These are phyloP conservation scores for Chalciporus chontae DNA, from an alignment of 768 basidiomycete species.

Conservation along the genomic window DNA sequence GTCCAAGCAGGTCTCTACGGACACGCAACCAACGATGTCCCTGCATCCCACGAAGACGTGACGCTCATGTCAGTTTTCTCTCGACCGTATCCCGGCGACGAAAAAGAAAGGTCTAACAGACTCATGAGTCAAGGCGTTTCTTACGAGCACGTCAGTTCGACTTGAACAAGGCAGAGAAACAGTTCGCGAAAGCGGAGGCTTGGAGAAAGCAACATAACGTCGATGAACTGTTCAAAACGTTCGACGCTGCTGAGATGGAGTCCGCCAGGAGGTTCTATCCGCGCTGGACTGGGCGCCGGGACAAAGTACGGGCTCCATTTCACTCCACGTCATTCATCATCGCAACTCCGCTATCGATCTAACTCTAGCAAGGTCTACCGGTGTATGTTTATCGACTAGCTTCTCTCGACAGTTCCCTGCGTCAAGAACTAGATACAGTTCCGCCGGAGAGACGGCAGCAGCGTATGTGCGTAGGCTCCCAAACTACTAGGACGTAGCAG, in stretches of 20 bases:
- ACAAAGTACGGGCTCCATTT: constrained; percentile 50
- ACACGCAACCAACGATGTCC: constrained; percentile 28
- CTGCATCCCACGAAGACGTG: constrained; percentile 58
- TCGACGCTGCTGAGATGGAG: constrained; percentile 59
- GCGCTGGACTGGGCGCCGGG: constrained; percentile 75
- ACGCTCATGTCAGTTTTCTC: constrained; percentile 56
- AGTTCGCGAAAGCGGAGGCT: constrained; percentile 62
- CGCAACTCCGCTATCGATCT: not conserved
- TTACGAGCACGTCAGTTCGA: constrained; percentile 77
- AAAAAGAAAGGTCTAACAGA: not conserved
- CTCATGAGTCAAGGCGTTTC: constrained; percentile 57
- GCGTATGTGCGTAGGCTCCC: constrained; percentile 56
- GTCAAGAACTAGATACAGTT: constrained; percentile 58
- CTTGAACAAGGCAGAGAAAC: constrained; percentile 56
- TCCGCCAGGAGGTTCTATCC: constrained; percentile 64
- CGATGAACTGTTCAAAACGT: constrained; percentile 56
- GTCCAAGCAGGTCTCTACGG: constrained; percentile 49
- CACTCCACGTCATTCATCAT: not conserved
- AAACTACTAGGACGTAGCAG: no score
- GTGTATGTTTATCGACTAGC: constrained; percentile 74
- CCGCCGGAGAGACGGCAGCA: constrained; percentile 56
- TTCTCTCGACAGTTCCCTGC: constrained; percentile 48
- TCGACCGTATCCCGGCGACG: not conserved
- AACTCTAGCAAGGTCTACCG: constrained; percentile 57
- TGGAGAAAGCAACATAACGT: constrained; percentile 69